Percentiles rank a stretch among this genome's conserved stretches.
These are phyloP conservation scores for Ephemerocybe angulata DNA, from an alignment of 768 basidiomycete genomes.

Conservation along the genomic window DNA sequence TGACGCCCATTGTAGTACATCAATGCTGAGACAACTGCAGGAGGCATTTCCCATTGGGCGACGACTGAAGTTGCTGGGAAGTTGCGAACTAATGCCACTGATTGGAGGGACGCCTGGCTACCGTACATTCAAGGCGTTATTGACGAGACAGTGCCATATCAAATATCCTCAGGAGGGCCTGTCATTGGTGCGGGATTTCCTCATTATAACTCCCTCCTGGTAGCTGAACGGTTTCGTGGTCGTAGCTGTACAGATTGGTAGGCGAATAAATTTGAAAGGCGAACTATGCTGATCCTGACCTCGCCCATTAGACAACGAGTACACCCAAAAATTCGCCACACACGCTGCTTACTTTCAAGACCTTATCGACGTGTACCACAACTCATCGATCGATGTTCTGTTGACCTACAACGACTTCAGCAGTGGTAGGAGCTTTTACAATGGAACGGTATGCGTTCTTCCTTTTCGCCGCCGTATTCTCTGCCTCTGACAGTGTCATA, in stretches of 20 bases:
- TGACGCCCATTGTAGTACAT: slow-evolving; percentile 50
- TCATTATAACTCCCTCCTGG: not conserved
- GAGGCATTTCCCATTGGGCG: slow-evolving; percentile 68
- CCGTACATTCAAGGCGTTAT: slow-evolving; percentile 69
- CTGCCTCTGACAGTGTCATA: slow-evolving; percentile 15
- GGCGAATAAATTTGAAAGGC: not conserved
- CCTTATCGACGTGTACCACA: slow-evolving; percentile 52
- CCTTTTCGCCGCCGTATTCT: not conserved
- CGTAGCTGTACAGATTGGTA: slow-evolving; percentile 34
- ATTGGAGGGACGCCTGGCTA: slow-evolving; percentile 68
- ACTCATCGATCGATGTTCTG: slow-evolving; percentile 60
- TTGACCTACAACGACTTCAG: slow-evolving; percentile 74
- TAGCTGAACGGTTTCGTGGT: not conserved
- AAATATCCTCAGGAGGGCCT: slow-evolving; percentile 70
- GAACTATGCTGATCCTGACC: not conserved
- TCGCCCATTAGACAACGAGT: slow-evolving; percentile 73
- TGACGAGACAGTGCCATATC: slow-evolving; percentile 54
- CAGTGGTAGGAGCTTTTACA: slow-evolving; percentile 56
- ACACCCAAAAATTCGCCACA: slow-evolving; percentile 45
- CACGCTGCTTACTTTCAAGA: slow-evolving; percentile 59
- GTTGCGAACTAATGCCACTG: slow-evolving; percentile 71
- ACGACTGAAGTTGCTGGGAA: slow-evolving; percentile 62
- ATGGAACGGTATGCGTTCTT: slow-evolving; percentile 52
- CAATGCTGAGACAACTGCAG: slow-evolving; percentile 79
- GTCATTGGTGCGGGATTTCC: slow-evolving; percentile 50